These are phyloP conservation scores for Capsicum baccatum DNA, from an alignment of 257 asterid genomes.

Conservation along the genomic window DNA sequence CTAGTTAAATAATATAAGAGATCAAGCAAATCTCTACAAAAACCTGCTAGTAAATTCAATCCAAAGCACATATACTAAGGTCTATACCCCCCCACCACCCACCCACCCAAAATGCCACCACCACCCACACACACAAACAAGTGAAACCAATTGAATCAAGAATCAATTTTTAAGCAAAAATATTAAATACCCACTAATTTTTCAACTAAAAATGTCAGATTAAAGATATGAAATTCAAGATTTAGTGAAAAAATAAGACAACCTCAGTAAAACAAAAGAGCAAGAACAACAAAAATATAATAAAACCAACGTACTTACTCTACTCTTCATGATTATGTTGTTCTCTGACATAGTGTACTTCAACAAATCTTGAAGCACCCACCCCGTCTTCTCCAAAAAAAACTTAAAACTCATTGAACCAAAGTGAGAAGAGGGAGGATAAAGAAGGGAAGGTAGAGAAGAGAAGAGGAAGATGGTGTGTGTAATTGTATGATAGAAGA, in stretches of 20 bases:
- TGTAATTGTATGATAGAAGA: constrained; percentile 61
- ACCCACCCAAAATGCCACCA: not conserved
- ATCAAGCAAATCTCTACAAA: constrained; percentile 21
- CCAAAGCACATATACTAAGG: constrained; percentile 20
- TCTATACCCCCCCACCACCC: not conserved
- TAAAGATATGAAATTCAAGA: not conserved
- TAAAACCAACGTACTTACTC: constrained; percentile 48
- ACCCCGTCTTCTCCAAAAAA: constrained; percentile 35
- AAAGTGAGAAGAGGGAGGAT: constrained; percentile 38
- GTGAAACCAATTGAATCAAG: constrained; percentile 19
- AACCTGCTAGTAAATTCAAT: not conserved
- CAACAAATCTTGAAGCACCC: constrained; percentile 13
- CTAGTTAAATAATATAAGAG: not conserved
- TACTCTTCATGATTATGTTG: constrained; percentile 74
- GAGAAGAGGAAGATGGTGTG: constrained; percentile 28
- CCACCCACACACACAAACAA: not conserved
- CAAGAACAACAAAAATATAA: constrained; percentile 17
- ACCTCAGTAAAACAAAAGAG: constrained; percentile 3
- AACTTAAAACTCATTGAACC: constrained; percentile 35
- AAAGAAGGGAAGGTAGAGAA: constrained; percentile 34
- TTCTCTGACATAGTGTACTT: constrained; percentile 48
- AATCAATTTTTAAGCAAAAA: constrained; percentile 29
- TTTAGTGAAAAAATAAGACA: constrained; percentile 17
- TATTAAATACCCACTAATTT: constrained; percentile 21
- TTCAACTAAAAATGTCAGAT: constrained; percentile 23